Percentiles rank a stretch among this genome's conserved stretches.
phyloP scores from a whole-genome alignment of 2,329 filamentous ascomycete species.

The Diaporthe helianthi region DNA sequence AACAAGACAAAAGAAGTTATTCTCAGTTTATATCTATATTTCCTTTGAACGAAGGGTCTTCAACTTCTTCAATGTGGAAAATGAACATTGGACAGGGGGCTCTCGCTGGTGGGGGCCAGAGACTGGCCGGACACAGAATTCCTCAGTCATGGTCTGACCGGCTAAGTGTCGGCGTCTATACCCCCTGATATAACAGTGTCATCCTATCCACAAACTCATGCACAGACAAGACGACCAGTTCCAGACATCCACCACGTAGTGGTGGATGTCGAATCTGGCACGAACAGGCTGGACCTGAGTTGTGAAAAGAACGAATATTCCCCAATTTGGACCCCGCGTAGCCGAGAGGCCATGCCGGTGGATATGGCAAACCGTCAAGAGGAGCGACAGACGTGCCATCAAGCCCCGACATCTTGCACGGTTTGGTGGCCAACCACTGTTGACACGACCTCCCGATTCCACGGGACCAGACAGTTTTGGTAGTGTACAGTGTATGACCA shows the following conservation, averaged over 20 bases:
- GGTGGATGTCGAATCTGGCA: neutral
- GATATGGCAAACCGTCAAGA: neutral
- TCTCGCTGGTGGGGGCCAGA: constrained; percentile 1
- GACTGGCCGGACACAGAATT: constrained; percentile 8
- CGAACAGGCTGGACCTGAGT: neutral
- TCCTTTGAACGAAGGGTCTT: constrained; percentile 7
- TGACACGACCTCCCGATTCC: neutral
- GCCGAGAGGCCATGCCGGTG: neutral
- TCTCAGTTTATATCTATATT: neutral
- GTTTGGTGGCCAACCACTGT: neutral
- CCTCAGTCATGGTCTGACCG: constrained; percentile 12
- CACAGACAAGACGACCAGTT: neutral
- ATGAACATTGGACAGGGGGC: neutral
- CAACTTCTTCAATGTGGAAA: constrained; percentile 2
- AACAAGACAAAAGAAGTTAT: neutral
- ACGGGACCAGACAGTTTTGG: neutral
- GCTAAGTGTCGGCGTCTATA: constrained; percentile 10
- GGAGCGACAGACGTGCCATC: constrained; percentile 7
- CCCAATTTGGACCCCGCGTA: neutral
- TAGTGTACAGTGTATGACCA: neutral
- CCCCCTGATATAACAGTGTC: neutral
- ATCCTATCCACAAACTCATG: neutral
- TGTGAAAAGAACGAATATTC: neutral
- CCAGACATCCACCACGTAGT: neutral
- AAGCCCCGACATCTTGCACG: neutral